Evolutionary conservation across 148 eudicot species (phyloP), one percentile per base, ranked within the genome.

Genomic region (Camellia sinensis): DNA sequence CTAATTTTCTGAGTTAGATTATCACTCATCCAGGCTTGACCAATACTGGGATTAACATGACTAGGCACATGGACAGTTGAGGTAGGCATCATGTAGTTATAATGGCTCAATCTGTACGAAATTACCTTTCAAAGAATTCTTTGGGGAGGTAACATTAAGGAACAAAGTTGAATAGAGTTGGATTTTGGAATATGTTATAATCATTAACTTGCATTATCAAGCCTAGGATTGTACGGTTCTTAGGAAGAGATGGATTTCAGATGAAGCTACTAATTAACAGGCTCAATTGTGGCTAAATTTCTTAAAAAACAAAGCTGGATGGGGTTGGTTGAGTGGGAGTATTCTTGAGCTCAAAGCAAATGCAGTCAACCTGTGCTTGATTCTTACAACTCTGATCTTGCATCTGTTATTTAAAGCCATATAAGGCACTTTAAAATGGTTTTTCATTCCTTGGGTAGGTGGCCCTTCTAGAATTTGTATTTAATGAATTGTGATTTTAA

Each of bases 11-110:
- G 11, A 64, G 3, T 50, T 63, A 44, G 61, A 29, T 48, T 66
- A 13, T 48, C 19, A 3, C 21, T 67, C 43, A 68, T 57, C 75
- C 83, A 57, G 66, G 67, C 17, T 75, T 81, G n/a, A 44, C 37
- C 56, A 45, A 12, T 45, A 21, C 4, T 54, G 46, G 37, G 52
- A 52, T 80, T 8, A 64, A 45, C 60, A n/a, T 63, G 57, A 61
- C 6, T 61, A 22, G 70, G 56, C 75, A 71, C 45, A n/a, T 60
- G 43, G 18, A 46, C 53, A 12, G 66, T 56, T 56, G 5, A 18
- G n/a, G 13, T n/a, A 59, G 29, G 18, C 63, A 40, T 80, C 45
- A 65, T 44, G 50, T 59, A 62, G 70, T 62, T 63, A 22, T 63
- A 46, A 21, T 62, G 43, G 40, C 48, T 22, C 40, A 21, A 19